A percentile compares a stretch with the other conserved stretches of the same genome.
Conservation (phyloP, 768 basidiomycete genomes). For the Pleurotus salmoneostramineus region DNA sequence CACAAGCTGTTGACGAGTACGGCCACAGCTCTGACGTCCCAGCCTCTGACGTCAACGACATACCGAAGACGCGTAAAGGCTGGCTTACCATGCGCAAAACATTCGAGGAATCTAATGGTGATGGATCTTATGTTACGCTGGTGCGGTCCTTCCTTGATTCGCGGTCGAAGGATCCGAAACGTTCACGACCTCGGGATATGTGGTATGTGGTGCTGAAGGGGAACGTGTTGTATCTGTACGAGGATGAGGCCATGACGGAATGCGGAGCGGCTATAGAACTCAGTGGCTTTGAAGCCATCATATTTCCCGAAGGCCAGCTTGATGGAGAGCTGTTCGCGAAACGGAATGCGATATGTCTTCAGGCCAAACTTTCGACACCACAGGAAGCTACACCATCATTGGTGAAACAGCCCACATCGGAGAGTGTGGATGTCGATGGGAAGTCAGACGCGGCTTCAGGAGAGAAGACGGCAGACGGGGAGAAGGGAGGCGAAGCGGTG, state of each 20-base stretch:
- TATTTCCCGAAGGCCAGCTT: slow-evolving; percentile 69
- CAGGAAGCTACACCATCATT: slow-evolving; percentile 42
- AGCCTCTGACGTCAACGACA: slow-evolving; percentile 41
- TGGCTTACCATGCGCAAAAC: slow-evolving; percentile 84
- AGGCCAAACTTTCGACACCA: slow-evolving; percentile 37
- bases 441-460: slow-evolving; percentile 29
- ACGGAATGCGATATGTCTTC: slow-evolving; percentile 82
- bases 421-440: slow-evolving; percentile 26
- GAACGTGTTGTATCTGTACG: slow-evolving; percentile 87
- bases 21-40: slow-evolving; percentile 21
- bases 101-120: slow-evolving; percentile 61
- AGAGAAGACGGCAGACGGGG: slow-evolving; percentile 25
- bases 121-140: slow-evolving; percentile 74
- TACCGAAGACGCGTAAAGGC: slow-evolving; percentile 64
- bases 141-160: slow-evolving; percentile 79
- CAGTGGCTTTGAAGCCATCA: slow-evolving; percentile 67
- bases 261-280: slow-evolving; percentile 91
- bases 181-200: slow-evolving; percentile 83
- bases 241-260: slow-evolving; percentile 87
- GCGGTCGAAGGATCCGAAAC: slow-evolving; percentile 80
- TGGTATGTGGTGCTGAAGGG: slow-evolving; percentile 94
- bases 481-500: slow-evolving; percentile 40
- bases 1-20: slow-evolving; percentile 24
- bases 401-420: slow-evolving; percentile 48
- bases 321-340: slow-evolving; percentile 92